Evolutionary conservation across 495 filamentous ascomycete species (phyloP), one percentile per base, ranked within the genome.

Genomic region (Hamigera avellanea): DNA sequence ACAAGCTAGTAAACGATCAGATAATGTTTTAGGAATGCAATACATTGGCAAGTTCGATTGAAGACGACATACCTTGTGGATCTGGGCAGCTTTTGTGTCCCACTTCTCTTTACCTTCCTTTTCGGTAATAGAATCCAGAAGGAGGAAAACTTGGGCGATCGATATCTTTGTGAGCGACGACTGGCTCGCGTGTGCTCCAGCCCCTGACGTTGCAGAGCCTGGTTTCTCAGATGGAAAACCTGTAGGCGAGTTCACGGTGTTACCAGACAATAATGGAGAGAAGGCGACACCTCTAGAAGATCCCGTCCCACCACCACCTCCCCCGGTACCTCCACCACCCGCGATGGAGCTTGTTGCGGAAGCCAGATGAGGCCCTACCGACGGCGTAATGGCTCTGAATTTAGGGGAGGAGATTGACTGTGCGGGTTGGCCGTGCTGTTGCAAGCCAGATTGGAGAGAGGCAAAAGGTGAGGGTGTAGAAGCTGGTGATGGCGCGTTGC

Each of bases 71-170:
- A 95, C 89, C 73, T 86, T 93, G 49, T 78, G 76, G 48, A 99
- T 81, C 56, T 89, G 84, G 52, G 91, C 86, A 46, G 78, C 78
- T 63, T 93, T 87, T 26, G 75, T 70, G 52, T 96, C 87, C 83
- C 86, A 95, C 85, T 93, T 95, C 45, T 79, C 72, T 56, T 81
- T 80, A 38, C 76, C 74, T 59, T 89, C 84, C 58, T 85, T 87
- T 59, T 95, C 88, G 51, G 86, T 94, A 53, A 95, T 83, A 17
- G 84, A 84, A 65, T 86, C 89, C 40, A 99, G 73, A 25, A 96
- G 73, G 40, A 99, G 71, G 61, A 88, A 93, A 38, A 96, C 77
- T 69, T 99, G 93, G 38, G 89, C 86, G 47, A 93, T 80, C 39
- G 85, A 86, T 56, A 99, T 89, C 55, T 86, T 93, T 28, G 83